Evolutionary conservation across 306 rosid species (phyloP).

Genomic region (Prunus mira): DNA sequence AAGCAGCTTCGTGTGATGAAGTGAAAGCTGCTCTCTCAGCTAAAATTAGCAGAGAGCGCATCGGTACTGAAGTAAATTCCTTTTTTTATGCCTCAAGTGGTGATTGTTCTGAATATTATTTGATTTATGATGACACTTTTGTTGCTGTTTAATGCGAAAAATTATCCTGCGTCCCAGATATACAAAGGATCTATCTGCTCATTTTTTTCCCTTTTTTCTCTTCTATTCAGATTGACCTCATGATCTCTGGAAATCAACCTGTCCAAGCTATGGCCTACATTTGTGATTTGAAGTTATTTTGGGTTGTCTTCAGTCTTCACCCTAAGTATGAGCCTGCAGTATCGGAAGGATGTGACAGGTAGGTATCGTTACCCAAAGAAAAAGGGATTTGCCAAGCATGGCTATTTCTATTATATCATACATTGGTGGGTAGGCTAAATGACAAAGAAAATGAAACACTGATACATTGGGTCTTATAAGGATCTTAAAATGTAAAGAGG

Average conservation of each 20-base stretch:
- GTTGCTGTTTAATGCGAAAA: conserved; percentile 10
- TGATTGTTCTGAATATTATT: conserved; percentile 16
- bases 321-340: conserved; percentile 50
- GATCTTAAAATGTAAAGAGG: no score
- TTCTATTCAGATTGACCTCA: conserved; percentile 65
- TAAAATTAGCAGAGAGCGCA: conserved; percentile 90
- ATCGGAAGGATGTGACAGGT: conserved; percentile 78
- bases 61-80: conserved; percentile 73
- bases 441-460: not conserved
- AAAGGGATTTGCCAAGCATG: not conserved
- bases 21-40: conserved; percentile 76
- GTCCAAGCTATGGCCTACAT: conserved; percentile 75
- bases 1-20: conserved; percentile 80
- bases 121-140: conserved; percentile 4
- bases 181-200: conserved; percentile 1
- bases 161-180: conserved; percentile 1
- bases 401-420: not conserved
- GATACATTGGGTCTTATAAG: no score
- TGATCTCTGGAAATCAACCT: conserved; percentile 81
- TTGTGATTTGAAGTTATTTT: conserved; percentile 65
- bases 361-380: not conserved
- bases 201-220: not conserved
- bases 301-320: conserved; percentile 74
- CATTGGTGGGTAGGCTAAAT: not conserved
- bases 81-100: conserved; percentile 15